Evolutionary conservation across 225 moss, liverwort and hornwort species (phyloP), one percentile per base, ranked within the genome.

Genomic region (Physcomitrellopsis africana): DNA sequence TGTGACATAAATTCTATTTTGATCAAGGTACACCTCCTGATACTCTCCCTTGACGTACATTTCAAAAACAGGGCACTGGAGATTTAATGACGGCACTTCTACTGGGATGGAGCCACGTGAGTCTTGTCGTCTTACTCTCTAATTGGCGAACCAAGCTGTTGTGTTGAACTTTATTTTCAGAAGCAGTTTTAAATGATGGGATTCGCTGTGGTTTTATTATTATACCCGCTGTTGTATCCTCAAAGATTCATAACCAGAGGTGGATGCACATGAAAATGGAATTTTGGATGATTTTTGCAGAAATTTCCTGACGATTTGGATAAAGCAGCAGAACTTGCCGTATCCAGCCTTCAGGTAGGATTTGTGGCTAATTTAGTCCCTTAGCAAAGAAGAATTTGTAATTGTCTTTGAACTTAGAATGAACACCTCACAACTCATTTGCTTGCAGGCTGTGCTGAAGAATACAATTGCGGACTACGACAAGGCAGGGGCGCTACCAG

Each of bases 51-150:
- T 56, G 8, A 17, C 60, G 44, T 11, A 26, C 23, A 69, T 37
- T 20, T 51, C 56, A 11, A 14, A 12, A 12, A 20, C 83, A 97
- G 97, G 97, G 97, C 18, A 94, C 94, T 74, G 97, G 97, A 85
- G 97, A 97, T 84, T 69, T 97, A 57, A 90, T 91, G 92, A 82
- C 92, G 23, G 92, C 97, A 62, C 92, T 97, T 77, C 84, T 97
- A 22, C 65, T 97, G 84, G 94, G 97, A 57, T 97, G 94, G 94
- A 94, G 90, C 72, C 69, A 94, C 74, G 97, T 97, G 84, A 91
- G 96, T 89, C 49, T 60, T 42, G 42, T 70, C 46, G 20, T 54
- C 49, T 53, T 59, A 51, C 37, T 52, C 27, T 7, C 46, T 26
- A 54, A 23, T 46, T 56, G 27, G 48, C 18, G 68, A 26, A 47